These are phyloP conservation scores for Cladosporium velox DNA, from an alignment of 2,329 filamentous ascomycete genomes.

Conservation along the genomic window DNA sequence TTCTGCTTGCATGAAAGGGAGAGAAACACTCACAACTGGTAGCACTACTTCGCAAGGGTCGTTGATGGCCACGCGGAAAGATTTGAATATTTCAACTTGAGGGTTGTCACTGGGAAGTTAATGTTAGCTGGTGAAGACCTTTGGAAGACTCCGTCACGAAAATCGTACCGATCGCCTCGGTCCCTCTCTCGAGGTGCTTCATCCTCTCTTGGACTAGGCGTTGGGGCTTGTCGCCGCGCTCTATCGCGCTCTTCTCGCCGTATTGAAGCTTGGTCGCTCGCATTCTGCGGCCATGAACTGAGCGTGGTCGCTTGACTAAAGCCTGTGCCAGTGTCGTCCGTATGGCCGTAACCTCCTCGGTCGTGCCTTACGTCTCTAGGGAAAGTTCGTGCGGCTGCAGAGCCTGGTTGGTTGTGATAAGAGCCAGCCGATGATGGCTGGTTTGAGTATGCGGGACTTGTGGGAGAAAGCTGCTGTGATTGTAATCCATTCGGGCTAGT, in stretches of 20 bases:
- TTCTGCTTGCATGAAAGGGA: background rate
- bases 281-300: constrained; percentile 22
- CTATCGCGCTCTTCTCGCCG: constrained; percentile 30
- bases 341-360: constrained; percentile 22
- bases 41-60: constrained; percentile 97
- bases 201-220: constrained; percentile 36
- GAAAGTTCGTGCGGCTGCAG: constrained; percentile 35
- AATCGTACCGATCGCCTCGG: constrained; percentile 25
- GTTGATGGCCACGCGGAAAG: constrained; percentile 95
- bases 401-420: constrained; percentile 30
- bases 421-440: constrained; percentile 32
- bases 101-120: constrained; percentile 40
- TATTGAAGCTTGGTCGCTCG: constrained; percentile 21
- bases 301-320: constrained; percentile 31
- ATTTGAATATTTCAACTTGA: constrained; percentile 95
- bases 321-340: constrained; percentile 31
- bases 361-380: constrained; percentile 23
- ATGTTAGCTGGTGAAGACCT: constrained; percentile 1
- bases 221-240: constrained; percentile 31
- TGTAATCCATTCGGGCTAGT: constrained; percentile 42
- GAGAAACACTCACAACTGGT: constrained; percentile 59
- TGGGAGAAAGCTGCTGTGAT: constrained; percentile 49
- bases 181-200: constrained; percentile 29
- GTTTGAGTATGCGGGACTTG: constrained; percentile 51
- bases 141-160: background rate